A percentile compares a stretch with the other conserved stretches of the same genome.
These are phyloP conservation scores for Sporopachydermia quercuum DNA, from an alignment of 805 yeast species.

Conservation along the genomic window DNA sequence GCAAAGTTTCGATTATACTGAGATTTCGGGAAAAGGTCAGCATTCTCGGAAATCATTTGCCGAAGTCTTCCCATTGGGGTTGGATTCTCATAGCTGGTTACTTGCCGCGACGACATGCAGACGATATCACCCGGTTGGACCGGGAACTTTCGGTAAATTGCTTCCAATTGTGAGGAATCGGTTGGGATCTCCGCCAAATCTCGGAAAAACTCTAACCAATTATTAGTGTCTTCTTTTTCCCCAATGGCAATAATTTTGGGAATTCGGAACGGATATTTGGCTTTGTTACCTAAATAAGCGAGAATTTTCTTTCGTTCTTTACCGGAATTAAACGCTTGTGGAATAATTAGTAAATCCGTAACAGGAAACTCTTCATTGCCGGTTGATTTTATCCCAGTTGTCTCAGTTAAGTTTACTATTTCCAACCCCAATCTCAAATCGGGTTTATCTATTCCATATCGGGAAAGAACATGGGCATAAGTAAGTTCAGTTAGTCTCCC, in stretches of 20 bases:
- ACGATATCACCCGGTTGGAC: conserved; percentile 57
- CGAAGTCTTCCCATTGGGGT: conserved; percentile 85
- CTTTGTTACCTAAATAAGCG: conserved; percentile 22
- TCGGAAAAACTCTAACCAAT: conserved; percentile 29
- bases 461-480: conserved; percentile 54
- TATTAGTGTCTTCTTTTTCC: conserved; percentile 20
- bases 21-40: neutral
- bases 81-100: conserved; percentile 72
- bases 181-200: conserved; percentile 16
- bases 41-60: conserved; percentile 36
- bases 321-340: conserved; percentile 26
- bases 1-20: neutral
- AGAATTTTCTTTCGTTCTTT: conserved; percentile 17
- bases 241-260: conserved; percentile 44
- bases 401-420: conserved; percentile 32
- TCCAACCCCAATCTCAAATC: conserved; percentile 49
- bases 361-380: conserved; percentile 41
- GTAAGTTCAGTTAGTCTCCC: conserved; percentile 29
- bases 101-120: conserved; percentile 64
- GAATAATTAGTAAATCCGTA: conserved; percentile 58
- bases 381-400: conserved; percentile 18
- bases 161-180: conserved; percentile 15
- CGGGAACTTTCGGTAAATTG: conserved; percentile 21
- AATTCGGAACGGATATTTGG: conserved; percentile 37
- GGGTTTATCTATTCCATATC: conserved; percentile 89